A percentile compares a stretch with the other conserved stretches of the same genome.
Evolutionary conservation across 106 monocot genomes (phyloP).

Genomic region (Dendrobium catenatum): DNA sequence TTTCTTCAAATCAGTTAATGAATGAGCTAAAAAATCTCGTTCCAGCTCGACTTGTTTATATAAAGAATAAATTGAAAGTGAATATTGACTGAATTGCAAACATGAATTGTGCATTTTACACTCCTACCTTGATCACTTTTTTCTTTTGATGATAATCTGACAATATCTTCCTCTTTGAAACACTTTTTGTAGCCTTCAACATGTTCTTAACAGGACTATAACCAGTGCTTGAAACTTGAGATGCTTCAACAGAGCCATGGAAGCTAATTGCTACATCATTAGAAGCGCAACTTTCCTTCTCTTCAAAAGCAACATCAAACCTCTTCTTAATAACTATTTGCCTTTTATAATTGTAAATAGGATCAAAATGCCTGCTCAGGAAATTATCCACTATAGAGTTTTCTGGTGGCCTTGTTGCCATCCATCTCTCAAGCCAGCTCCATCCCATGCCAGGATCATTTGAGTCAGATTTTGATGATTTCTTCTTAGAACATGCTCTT

Average conservation of each 20-base stretch:
- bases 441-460: slow-evolving; percentile 46
- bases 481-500: slow-evolving; percentile 57
- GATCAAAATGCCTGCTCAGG: slow-evolving; percentile 24
- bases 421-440: slow-evolving; percentile 96
- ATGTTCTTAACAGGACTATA: slow-evolving; percentile 23
- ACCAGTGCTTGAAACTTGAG: slow-evolving; percentile 10
- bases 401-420: slow-evolving; percentile 62
- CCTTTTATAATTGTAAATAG: slow-evolving; percentile 11
- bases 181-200: slow-evolving; percentile 27
- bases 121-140: slow-evolving; percentile 19
- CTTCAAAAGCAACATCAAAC: slow-evolving; percentile 45
- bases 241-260: slow-evolving; percentile 16
- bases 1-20: background rate
- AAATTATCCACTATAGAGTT: slow-evolving; percentile 29
- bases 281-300: slow-evolving; percentile 76
- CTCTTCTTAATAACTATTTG: slow-evolving; percentile 29
- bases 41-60: background rate
- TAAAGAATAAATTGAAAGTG: background rate
- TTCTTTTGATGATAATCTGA: slow-evolving; percentile 13
- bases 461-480: slow-evolving; percentile 24
- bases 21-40: background rate
- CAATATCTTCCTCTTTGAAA: slow-evolving; percentile 21
- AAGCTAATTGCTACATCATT: slow-evolving; percentile 61
- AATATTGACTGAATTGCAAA: background rate
- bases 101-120: background rate